These are phyloP conservation scores for Flagelloscypha sp. DNA, from an alignment of 768 basidiomycete genomes.

Conservation along the genomic window DNA sequence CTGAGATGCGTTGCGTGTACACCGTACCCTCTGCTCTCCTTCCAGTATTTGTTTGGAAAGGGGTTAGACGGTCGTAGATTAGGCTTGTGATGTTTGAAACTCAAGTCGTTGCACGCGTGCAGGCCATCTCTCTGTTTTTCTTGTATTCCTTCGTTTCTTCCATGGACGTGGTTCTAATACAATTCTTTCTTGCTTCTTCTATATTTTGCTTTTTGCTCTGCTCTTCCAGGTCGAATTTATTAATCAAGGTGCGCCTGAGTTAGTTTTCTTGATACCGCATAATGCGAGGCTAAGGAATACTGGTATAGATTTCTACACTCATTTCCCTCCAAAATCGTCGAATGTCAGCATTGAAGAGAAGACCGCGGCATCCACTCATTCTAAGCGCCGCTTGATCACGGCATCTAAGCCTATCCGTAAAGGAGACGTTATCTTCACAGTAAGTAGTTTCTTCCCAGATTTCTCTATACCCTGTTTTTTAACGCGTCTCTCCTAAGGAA, in stretches of 20 bases:
- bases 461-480: slow-evolving; percentile 3
- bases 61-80: no score
- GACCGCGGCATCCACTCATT: slow-evolving; percentile 11
- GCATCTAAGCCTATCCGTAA: slow-evolving; percentile 62
- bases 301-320: slow-evolving; percentile 61
- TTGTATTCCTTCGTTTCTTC: slow-evolving; percentile 15
- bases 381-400: no score
- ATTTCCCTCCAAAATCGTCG: slow-evolving; percentile 66
- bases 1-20: slow-evolving; percentile 13
- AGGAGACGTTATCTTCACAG: slow-evolving; percentile 76
- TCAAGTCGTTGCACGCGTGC: no score
- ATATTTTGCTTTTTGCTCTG: slow-evolving; percentile 14
- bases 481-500: slow-evolving; percentile 42
- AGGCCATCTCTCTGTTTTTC: slow-evolving; percentile 13
- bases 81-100: no score
- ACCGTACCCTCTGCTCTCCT: not conserved
- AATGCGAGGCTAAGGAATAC: slow-evolving; percentile 9
- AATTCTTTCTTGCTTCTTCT: slow-evolving; percentile 31
- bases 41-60: slow-evolving; percentile 1
- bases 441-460: slow-evolving; percentile 15
- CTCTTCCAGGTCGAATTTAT: slow-evolving; percentile 49
- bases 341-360: slow-evolving; percentile 54
- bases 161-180: slow-evolving; percentile 54
- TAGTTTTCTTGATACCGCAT: slow-evolving; percentile 6
- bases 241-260: slow-evolving; percentile 62